Percentiles rank a stretch among this genome's conserved stretches.
These are phyloP conservation scores for Eutypa lata DNA, from an alignment of 2,329 filamentous ascomycete genomes.

Conservation along the genomic window DNA sequence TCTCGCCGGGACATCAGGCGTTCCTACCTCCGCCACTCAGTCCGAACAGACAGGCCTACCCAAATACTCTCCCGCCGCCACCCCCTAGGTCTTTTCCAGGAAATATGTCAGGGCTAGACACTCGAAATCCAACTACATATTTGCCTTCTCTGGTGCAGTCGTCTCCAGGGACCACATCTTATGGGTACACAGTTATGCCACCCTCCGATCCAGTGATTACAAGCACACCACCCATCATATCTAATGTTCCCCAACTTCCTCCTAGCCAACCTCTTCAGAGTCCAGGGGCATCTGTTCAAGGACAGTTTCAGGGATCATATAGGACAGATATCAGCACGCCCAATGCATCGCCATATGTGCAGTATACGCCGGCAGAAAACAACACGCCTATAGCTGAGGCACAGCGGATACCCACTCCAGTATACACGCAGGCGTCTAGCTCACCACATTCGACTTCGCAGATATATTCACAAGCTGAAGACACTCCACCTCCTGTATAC, in stretches of 20 bases:
- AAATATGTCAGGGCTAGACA: neutral
- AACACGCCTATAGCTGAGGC: neutral
- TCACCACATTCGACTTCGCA: neutral
- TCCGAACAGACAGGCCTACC: conserved; percentile 3
- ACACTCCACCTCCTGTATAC: conserved; percentile 7
- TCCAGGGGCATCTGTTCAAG: neutral
- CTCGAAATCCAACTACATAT: neutral
- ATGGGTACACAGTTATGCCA: neutral
- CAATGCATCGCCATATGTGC: neutral
- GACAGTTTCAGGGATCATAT: neutral
- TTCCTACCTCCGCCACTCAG: conserved; percentile 2
- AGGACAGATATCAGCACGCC: neutral
- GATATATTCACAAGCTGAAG: conserved; percentile 1
- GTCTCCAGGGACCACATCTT: neutral
- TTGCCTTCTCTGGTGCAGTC: neutral
- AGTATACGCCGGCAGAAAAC: neutral
- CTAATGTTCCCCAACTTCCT: neutral
- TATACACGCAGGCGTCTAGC: neutral
- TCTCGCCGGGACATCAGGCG: neutral
- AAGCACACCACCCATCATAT: neutral
- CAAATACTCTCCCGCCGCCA: conserved; percentile 12
- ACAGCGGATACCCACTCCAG: neutral
- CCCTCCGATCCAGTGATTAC: neutral
- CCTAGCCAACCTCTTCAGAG: neutral
- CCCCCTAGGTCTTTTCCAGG: conserved; percentile 12